Base-by-base conservation (phyloP, 768 basidiomycete species). In the Lactarius tabidus region DNA sequence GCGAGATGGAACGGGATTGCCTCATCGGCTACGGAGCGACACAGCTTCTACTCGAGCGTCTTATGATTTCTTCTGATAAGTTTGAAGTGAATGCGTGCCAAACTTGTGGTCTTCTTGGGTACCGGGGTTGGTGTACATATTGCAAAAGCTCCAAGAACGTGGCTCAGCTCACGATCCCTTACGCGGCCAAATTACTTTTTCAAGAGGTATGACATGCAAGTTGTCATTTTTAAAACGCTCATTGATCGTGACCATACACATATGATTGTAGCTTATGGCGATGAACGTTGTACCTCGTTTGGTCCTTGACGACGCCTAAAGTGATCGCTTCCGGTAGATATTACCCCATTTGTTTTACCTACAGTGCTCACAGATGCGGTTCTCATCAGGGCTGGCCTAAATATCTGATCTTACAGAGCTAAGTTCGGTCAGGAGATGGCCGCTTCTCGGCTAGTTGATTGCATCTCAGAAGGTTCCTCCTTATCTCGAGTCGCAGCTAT, bases 1-100 rank as follows among this genome's bases (percentile, higher is more conserved):
- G 97, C 57, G 97, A 99, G 78, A 99, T 99, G 97, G 97, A 99
- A 74, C 89, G 97, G 54, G 97, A 99, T 77, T 99, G 97, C 75
- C 80, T 98, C 48, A 96, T 98, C 72, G 97, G 96, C 45, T 93
- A 99, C 71, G 97, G 97, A n/a, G 97, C 97, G 12, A 96, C 95
- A 0, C 96, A 98, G 72, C 82, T 99, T 53, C 79, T 99, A 38
- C 85, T 99, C 2, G 97, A 99, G 77, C 90, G 97, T 29, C 83
- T 99, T 18, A 99, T 99, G 97, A 95, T 98, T 66, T 98, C 96
- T 7, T 97, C 95, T 28, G 97, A 99, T 78, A 93, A 93, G 72
- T 99, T 98, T 73, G 93, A 97, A 75, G 93, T 97, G 59, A 92
- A 96, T 71, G 95, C 95, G 15, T 99, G 97, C 74, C 84, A 94